Evolutionary conservation across 139 green algal species (phyloP), one percentile per base, ranked within the genome.

Genomic region (Micractinium sp.): DNA sequence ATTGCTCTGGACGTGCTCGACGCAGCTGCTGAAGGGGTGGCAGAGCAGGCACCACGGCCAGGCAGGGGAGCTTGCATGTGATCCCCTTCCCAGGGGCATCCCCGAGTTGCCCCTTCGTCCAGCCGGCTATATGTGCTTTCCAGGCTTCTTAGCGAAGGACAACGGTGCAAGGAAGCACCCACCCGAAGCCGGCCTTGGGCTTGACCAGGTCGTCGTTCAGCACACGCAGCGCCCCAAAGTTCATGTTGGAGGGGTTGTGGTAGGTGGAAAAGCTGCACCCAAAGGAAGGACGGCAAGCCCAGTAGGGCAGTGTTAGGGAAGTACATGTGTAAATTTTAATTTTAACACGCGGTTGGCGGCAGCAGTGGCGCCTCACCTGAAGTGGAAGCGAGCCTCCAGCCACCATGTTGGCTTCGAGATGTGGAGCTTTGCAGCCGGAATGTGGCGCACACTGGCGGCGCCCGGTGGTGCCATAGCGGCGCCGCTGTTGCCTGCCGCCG

Each of bases 121-220:
- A n/a, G n/a, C n/a, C n/a, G n/a, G n/a, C n/a, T n/a, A n/a, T n/a
- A n/a, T n/a, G n/a, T n/a, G n/a, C n/a, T n/a, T n/a, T n/a, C n/a
- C n/a, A n/a, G n/a, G n/a, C n/a, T n/a, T n/a, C n/a, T n/a, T n/a
- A n/a, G n/a, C n/a, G n/a, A n/a, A n/a, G n/a, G n/a, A 29, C 35
- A 81, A 4, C 35, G 1, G 1, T 33, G 47, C 75, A 56, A n/a
- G 47, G 33, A 5, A 2, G 22, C 63, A 2, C 63, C 19, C 76
- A 82, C 76, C 80, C 53, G 41, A 53, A 47, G 35, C 63, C 61
- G 27, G 38, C 63, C 63, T 79, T 79, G 63, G 82, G 82, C 61
- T 97, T 93, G 18, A 98, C 95, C 13, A 98, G 89, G 89, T 98
- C 96, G 69, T 98, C 96, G 56, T 98, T 98, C 3, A 95, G 13